Evolutionary conservation across 2,329 filamentous ascomycete genomes (phyloP).

Genomic region (Ophioceras dolichostomum): DNA sequence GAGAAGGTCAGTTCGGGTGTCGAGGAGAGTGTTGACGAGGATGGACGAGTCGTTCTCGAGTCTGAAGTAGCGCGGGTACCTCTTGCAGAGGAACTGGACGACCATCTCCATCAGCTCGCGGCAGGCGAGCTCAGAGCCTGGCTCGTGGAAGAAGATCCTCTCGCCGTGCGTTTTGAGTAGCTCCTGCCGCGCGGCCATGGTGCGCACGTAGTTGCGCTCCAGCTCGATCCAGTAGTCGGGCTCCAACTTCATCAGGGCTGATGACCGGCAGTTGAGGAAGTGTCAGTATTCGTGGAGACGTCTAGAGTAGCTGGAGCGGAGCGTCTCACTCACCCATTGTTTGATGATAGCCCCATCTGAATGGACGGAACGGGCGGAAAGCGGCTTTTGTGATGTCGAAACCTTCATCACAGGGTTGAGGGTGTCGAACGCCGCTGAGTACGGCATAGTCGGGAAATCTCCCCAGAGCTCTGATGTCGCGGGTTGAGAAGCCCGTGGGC

Average conservation of each 20-base stretch:
- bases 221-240: constrained; percentile 84
- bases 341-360: constrained; percentile 77
- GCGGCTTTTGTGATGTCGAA: constrained; percentile 59
- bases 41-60: constrained; percentile 27
- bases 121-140: constrained; percentile 66
- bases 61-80: constrained; percentile 65
- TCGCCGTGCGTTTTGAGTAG: constrained; percentile 53
- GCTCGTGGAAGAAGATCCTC: constrained; percentile 53
- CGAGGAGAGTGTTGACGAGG: constrained; percentile 59
- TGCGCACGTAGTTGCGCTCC: constrained; percentile 56
- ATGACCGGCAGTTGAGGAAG: too few relatives aligned
- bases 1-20: constrained; percentile 47
- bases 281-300: neutral
- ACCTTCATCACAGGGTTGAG: constrained; percentile 39
- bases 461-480: constrained; percentile 58
- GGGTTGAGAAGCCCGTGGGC: constrained; percentile 53
- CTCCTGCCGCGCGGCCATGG: constrained; percentile 55
- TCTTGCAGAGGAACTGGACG: constrained; percentile 63
- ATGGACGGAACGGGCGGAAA: constrained; percentile 67
- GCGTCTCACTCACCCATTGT: constrained; percentile 82
- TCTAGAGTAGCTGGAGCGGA: neutral
- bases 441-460: constrained; percentile 69
- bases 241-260: constrained; percentile 68
- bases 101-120: constrained; percentile 85
- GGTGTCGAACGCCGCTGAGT: constrained; percentile 63